Conservation (phyloP, 345 rosid species). For the Citropsis articulata region DNA sequence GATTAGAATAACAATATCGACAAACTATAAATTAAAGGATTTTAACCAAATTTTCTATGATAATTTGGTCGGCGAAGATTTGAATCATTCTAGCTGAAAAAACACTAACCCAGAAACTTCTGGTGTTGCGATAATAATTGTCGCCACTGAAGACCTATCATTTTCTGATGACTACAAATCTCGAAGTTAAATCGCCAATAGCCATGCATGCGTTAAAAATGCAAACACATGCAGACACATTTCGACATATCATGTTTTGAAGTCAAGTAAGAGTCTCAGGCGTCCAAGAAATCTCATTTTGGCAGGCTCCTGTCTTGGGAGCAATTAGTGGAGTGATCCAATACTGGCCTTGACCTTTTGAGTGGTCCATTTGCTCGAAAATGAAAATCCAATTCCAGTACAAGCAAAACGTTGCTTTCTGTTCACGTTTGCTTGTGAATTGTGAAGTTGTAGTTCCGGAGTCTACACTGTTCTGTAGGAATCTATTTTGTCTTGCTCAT, state of each 20-base stretch:
- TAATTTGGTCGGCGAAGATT: too few relatives aligned
- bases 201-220: not conserved
- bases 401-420: not conserved
- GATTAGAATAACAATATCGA: too few relatives aligned
- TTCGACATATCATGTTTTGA: not conserved
- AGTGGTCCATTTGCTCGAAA: not conserved
- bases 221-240: not conserved
- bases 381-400: not conserved
- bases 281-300: not conserved
- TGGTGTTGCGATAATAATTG: not conserved
- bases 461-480: not conserved
- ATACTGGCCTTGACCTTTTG: not conserved
- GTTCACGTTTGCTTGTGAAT: not conserved
- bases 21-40: too few relatives aligned
- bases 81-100: not conserved
- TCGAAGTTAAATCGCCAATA: not conserved
- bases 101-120: constrained; percentile 1
- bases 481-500: not conserved
- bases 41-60: too few relatives aligned
- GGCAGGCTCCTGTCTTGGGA: not conserved
- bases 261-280: not conserved
- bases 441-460: too few relatives aligned
- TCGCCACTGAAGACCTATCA: too few relatives aligned
- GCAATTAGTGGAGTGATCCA: not conserved
- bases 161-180: not conserved